Evolutionary conservation across 345 rosid species (phyloP).

Genomic region (Brassica nigra): DNA sequence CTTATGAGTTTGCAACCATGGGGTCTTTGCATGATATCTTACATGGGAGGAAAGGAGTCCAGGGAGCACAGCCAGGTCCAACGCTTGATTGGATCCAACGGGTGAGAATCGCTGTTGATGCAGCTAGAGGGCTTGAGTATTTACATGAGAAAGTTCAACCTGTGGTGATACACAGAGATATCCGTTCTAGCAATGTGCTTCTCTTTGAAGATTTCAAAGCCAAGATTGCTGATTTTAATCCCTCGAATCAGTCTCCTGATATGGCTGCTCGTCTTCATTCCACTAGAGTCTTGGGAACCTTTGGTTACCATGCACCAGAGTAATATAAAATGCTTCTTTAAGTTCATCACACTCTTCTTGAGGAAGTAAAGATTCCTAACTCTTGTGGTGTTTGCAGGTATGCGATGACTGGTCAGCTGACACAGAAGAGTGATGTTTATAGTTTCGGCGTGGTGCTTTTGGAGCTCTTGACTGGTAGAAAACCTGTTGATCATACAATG

Average conservation of each 20-base stretch:
- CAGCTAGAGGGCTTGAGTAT: slow-evolving; percentile 95
- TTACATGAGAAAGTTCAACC: slow-evolving; percentile 94
- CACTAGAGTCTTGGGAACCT: slow-evolving; percentile 97
- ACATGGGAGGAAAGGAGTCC: slow-evolving; percentile 98
- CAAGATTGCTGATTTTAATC: slow-evolving; percentile 93
- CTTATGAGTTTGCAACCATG: slow-evolving; percentile 97
- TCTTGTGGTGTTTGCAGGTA: slow-evolving; percentile 52
- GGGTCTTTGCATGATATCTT: slow-evolving; percentile 94
- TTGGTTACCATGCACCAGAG: slow-evolving; percentile 99
- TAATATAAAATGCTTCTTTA: slow-evolving; percentile 52
- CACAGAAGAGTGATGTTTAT: slow-evolving; percentile 98
- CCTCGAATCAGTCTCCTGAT: slow-evolving; percentile 97
- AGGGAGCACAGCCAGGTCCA: slow-evolving; percentile 99
- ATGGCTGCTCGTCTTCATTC: slow-evolving; percentile 99
- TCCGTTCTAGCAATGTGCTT: slow-evolving; percentile 95
- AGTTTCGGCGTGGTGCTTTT: slow-evolving; percentile 96
- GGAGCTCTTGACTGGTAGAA: slow-evolving; percentile 95
- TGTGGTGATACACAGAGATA: slow-evolving; percentile 83
- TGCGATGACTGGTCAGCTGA: slow-evolving; percentile 98
- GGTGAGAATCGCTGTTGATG: slow-evolving; percentile 90
- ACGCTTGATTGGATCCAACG: slow-evolving; percentile 96
- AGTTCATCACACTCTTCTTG: slow-evolving; percentile 10
- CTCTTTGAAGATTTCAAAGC: slow-evolving; percentile 95
- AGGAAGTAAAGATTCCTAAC: slow-evolving; percentile 20
- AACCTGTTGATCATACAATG: slow-evolving; percentile 99